Base-by-base conservation (phyloP, 2,329 filamentous ascomycete species). In the Trichoderma sp. region DNA sequence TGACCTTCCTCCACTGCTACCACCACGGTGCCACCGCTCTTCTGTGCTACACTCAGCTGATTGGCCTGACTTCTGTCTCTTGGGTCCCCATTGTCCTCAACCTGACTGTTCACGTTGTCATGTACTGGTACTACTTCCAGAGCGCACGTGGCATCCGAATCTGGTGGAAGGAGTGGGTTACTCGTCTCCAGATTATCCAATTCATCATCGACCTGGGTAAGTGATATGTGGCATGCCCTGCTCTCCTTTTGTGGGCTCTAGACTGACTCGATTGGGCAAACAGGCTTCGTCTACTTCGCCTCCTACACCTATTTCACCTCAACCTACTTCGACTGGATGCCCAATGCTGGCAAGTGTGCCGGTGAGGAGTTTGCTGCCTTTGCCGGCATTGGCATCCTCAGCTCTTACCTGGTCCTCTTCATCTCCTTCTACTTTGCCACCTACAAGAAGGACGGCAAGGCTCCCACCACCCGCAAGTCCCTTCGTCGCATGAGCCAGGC, bases 111-210 rank as follows among this genome's bases (percentile, higher is more conserved):
- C 94, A 98, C 83, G 94, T 98, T 68, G 92, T 97, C 78, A 98
- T 98, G 94, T 98, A 98, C 90, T 97, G 94, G 94, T 98, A 98
- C 89, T 98, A 98, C 88, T 98, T 98, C 90, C 94, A 98, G 87
- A 94, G 92, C 77, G 94, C 94, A 66, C 93, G 94, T 74, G 95
- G 95, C 74, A 89, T 98, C 80, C 90, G 90, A 76, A 95, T 97
- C 82, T 97, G 94, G 94, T 98, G 94, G 94, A 98, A 98, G 91
- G 93, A 97, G 84, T 98, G 94, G 91, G 96, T 98, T 79, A 98
- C 94, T 74, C 92, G 94, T 78, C 91, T 97, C 77, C 94, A 98
- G 83, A 98, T 98, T 81, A 89, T 92, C 76, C 94, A 98, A 80
- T 98, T 98, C 83, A 87, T 98, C 79, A 94, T 98, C 80, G 94